Evolutionary conservation across 768 basidiomycete species (phyloP).

Genomic region (Leccinum pellstonianum): DNA sequence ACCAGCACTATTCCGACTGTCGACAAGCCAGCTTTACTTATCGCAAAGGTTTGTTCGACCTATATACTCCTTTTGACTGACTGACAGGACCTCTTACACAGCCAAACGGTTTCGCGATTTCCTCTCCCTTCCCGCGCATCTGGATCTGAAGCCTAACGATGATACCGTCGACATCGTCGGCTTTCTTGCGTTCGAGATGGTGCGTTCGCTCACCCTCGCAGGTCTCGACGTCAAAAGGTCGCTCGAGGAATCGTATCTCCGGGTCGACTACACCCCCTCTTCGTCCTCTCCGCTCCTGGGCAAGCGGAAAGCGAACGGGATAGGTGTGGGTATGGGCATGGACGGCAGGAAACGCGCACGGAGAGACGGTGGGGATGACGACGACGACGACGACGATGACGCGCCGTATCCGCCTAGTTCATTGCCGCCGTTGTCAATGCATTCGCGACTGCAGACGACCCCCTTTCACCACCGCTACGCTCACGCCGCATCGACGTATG

Average conservation of each 20-base stretch:
- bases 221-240: slow-evolving; percentile 60
- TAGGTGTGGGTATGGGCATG: slow-evolving; percentile 31
- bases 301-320: slow-evolving; percentile 60
- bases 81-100: slow-evolving; percentile 27
- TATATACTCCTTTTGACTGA: not conserved
- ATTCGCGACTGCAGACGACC: too few species aligned
- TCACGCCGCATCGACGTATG: too few species aligned
- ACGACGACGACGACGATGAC: slow-evolving; percentile 58
- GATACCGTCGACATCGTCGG: slow-evolving; percentile 97
- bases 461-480: too few species aligned
- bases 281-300: slow-evolving; percentile 57
- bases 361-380: slow-evolving; percentile 50
- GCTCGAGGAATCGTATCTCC: slow-evolving; percentile 67
- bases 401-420: slow-evolving; percentile 36
- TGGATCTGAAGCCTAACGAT: slow-evolving; percentile 88
- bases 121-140: slow-evolving; percentile 80
- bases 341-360: slow-evolving; percentile 43
- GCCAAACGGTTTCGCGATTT: slow-evolving; percentile 96
- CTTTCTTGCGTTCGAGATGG: slow-evolving; percentile 97
- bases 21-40: slow-evolving; percentile 96
- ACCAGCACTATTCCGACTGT: slow-evolving; percentile 96
- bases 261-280: slow-evolving; percentile 54
- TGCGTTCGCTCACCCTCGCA: slow-evolving; percentile 86
- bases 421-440: too few species aligned
- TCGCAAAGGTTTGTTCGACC: slow-evolving; percentile 34